phyloP scores from a whole-genome alignment of 176 grass and related monocot species.

The Musa beccarii region DNA sequence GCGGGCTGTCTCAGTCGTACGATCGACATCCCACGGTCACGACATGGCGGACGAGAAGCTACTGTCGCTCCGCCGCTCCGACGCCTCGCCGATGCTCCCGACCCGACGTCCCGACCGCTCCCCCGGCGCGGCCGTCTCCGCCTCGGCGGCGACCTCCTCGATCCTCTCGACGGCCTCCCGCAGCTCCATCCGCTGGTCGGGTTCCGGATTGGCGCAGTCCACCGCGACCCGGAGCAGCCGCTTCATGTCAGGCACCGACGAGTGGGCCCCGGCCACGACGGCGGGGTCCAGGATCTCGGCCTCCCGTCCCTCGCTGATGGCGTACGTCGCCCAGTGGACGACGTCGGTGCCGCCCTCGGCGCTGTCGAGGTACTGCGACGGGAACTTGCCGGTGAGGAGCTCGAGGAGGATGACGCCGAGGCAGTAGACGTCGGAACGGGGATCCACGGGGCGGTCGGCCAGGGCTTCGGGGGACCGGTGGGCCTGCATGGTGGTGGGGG shows the following conservation, averaged over 20 bases:
- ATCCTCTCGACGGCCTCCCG: constrained; percentile 39
- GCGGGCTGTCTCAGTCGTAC: background rate
- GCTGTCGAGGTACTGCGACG: constrained; percentile 58
- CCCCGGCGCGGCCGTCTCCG: background rate
- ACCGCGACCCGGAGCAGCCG: constrained; percentile 47
- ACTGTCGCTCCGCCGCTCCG: constrained; percentile 19
- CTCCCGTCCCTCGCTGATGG: constrained; percentile 45
- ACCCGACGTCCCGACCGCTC: constrained; percentile 35
- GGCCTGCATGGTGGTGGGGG: constrained; percentile 34
- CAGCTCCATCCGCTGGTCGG: constrained; percentile 43
- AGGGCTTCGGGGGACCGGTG: constrained; percentile 48
- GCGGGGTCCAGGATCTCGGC: constrained; percentile 62
- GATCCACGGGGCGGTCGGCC: constrained; percentile 7
- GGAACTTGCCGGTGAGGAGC: constrained; percentile 88
- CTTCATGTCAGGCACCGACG: constrained; percentile 63
- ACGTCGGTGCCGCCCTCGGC: constrained; percentile 79
- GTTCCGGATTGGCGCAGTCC: constrained; percentile 41
- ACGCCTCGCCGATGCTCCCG: constrained; percentile 26
- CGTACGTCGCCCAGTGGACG: constrained; percentile 61
- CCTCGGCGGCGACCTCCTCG: constrained; percentile 30
- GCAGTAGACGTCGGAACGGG: constrained; percentile 83
- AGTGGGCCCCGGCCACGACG: constrained; percentile 35
- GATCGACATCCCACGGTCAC: background rate
- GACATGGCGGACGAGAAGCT: background rate
- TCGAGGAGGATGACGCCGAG: constrained; percentile 87